Conservation (phyloP, 2,329 filamentous ascomycete genomes). For the Drechslera avenae region DNA sequence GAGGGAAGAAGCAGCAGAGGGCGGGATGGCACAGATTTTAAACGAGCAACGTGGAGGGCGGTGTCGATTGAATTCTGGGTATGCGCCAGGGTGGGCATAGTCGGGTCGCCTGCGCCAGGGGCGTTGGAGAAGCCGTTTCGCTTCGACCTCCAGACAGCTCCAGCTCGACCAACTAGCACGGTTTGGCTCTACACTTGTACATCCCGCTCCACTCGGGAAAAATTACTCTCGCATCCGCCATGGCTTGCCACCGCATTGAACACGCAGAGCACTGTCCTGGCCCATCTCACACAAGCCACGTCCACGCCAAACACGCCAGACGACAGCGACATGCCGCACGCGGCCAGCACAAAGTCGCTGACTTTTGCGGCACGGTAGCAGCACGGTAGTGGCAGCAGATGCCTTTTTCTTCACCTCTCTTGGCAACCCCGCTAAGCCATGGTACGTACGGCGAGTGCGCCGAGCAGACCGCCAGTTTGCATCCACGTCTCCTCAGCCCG, state of each 20-base stretch:
- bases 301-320: constrained; percentile 12
- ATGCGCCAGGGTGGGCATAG: constrained; percentile 21
- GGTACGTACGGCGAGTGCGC: constrained; percentile 8
- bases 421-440: constrained; percentile 22
- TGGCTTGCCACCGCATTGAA: constrained; percentile 31
- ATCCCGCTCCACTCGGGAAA: constrained; percentile 23
- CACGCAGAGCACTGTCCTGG: constrained; percentile 23
- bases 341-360: constrained; percentile 22
- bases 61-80: constrained; percentile 31
- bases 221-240: constrained; percentile 11
- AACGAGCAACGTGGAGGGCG: constrained; percentile 21
- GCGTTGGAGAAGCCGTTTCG: constrained; percentile 24
- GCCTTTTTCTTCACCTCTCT: constrained; percentile 22
- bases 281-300: constrained; percentile 9
- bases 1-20: constrained; percentile 7
- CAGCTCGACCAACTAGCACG: constrained; percentile 23
- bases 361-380: too few species aligned
- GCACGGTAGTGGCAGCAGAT: too few species aligned
- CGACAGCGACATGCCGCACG: constrained; percentile 9
- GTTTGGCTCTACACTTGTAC: constrained; percentile 7
- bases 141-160: constrained; percentile 15
- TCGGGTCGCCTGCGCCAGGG: constrained; percentile 16
- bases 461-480: constrained; percentile 40
- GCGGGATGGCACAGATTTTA: constrained; percentile 29
- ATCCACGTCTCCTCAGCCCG: constrained; percentile 14